Percentiles rank a stretch among this genome's conserved stretches.
phyloP scores from a whole-genome alignment of 2,329 filamentous ascomycete genomes.

The Cordyceps farinosa region DNA sequence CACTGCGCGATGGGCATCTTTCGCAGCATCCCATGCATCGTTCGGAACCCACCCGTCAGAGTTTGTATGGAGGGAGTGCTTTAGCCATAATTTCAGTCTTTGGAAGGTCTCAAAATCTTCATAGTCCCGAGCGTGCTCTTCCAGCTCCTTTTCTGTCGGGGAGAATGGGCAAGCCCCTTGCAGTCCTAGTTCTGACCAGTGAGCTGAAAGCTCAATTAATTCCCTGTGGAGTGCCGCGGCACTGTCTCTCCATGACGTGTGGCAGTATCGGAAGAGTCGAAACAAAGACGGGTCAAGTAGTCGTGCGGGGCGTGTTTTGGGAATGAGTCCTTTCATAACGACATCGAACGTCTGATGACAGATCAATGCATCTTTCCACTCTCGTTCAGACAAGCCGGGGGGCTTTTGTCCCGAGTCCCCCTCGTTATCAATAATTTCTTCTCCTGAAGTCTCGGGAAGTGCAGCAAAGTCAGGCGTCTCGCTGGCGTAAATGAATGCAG shows the following conservation, averaged over 20 bases:
- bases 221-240: background rate
- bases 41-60: constrained; percentile 4
- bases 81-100: background rate
- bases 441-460: background rate
- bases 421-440: background rate
- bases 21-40: background rate
- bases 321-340: background rate
- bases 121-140: background rate
- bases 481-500: background rate
- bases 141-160: background rate
- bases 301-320: background rate
- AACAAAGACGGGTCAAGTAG: background rate
- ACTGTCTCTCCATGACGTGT: constrained; percentile 4
- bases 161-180: background rate
- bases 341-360: constrained; percentile 1
- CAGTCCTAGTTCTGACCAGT: background rate
- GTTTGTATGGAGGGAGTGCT: background rate
- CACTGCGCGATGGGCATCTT: background rate
- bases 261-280: background rate
- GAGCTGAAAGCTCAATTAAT: background rate
- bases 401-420: background rate
- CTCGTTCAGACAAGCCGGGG: background rate
- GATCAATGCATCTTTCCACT: background rate
- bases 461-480: constrained; percentile 5
- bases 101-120: constrained; percentile 2